Base-by-base conservation (phyloP, 129 eudicot genomes). In the Calendula officinalis region DNA sequence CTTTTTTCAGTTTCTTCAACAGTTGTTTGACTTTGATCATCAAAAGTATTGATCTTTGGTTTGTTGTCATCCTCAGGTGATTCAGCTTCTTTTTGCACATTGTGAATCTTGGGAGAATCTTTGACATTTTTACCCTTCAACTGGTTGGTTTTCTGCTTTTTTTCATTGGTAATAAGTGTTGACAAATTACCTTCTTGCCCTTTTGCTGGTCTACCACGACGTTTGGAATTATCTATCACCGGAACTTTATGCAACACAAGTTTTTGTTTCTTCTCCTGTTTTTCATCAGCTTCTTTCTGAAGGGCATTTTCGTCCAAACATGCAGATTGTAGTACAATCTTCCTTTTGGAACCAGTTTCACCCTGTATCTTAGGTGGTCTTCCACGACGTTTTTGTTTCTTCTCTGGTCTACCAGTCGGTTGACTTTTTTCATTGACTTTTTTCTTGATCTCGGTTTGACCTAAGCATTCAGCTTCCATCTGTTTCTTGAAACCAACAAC, bases 331-430 rank as follows among this genome's bases (percentile, higher is more conserved):
- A 22, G 1, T 22, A 22, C 30, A 53, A 11, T 47, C 60, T 16
- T 57, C 44, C 15, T 14, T 30, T 8, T 69, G 7, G 35, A 44
- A 60, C 38, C 39, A 60, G 3, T 15, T 55, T 57, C 65, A 60
- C 17, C 53, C 16, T 56, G 75, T 47, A 40, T 34, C 78, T 79
- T 88, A 49, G 81, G 86, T 33, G 91, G 89, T 76, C 91, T 79
- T 64, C 86, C 89, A 10, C 64, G 82, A 13, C 69, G 66, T 66
- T 75, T 79, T 55, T 62, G 56, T 27, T 75, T 72, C 66, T 68
- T 70, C 62, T 52, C 32, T 8, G 42, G 68, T 68, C 47, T 64
- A 4, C 77, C 48, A 13, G 12, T 4, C 12, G 6, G 13, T 39
- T 51, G 49, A 49, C 42, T 43, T 22, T 16, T 68, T 58, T 56